Base-by-base conservation (phyloP, 306 rosid genomes). In the Pyrus communis region DNA sequence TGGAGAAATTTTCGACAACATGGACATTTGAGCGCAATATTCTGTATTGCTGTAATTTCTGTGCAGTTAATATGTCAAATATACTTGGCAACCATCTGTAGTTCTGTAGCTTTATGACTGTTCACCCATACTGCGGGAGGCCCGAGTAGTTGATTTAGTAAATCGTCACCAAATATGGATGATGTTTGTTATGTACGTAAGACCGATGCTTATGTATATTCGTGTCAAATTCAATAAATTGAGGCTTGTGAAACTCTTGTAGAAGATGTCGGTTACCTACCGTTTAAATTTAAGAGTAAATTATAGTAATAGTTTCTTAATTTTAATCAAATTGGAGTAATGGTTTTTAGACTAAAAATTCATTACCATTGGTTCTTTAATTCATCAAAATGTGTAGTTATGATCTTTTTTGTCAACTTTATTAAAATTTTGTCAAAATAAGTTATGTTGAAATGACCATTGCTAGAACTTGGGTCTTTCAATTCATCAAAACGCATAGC, bases 1-100 rank as follows among this genome's bases (percentile, higher is more conserved):
- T 45, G 97, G 82, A 71, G 92, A 92, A 74, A 88, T 95, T 78
- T 92, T 92, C 45, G 86, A 91, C 71, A 90, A 80, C 85, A 92
- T 92, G 97, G 99, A 95, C 85, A 92, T 95, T 25, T 95, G 85
- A 92, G 67, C 75, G 67, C 49, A 46, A 61, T 45, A 25, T 19
- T 49, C 83, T n/a, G 73, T 82, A 49, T 49, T 15, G 54, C 54
- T 49, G 19, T 49, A 15, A 17, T 49, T 49, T 8, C 21, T 15
- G 55, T 49, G 55, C 52, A 58, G 45, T 68, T 55, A 54, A 43
- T 69, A 65, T 80, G 80, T 79, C 83, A 80, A 14, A 69, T 71
- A 68, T 73, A 22, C 61, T 43, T 22, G 45, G 64, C 82, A 75
- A 74, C 76, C 83, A 45, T 74, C 66, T 80, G 84, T 77, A 81